Percentiles rank a stretch among this genome's conserved stretches.
Conservation (phyloP, 2,329 filamentous ascomycete genomes). For the Fusarium abutilonis region DNA sequence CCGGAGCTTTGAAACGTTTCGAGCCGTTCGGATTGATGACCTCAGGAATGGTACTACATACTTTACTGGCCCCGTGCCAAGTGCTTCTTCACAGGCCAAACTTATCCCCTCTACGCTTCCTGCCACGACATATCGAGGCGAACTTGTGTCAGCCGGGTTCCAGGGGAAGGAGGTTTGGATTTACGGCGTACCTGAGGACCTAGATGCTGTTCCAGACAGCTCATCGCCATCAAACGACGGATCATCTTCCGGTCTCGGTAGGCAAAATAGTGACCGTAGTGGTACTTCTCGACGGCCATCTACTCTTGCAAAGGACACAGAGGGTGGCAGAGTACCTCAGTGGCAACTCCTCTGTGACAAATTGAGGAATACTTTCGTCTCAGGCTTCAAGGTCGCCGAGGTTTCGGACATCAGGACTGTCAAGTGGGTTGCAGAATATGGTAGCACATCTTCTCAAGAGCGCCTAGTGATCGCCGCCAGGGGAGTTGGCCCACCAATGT, state of each 20-base stretch:
- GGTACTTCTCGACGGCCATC: slow-evolving; percentile 48
- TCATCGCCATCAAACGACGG: slow-evolving; percentile 35
- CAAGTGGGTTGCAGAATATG: slow-evolving; percentile 74
- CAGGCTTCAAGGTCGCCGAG: slow-evolving; percentile 71
- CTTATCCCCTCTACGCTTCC: slow-evolving; percentile 75
- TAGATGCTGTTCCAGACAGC: slow-evolving; percentile 68
- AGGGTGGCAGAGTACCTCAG: slow-evolving; percentile 62
- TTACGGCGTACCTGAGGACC: slow-evolving; percentile 78
- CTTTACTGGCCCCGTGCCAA: slow-evolving; percentile 75
- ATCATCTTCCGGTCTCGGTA: slow-evolving; percentile 43
- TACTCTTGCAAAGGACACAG: slow-evolving; percentile 44
- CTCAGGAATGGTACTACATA: slow-evolving; percentile 80
- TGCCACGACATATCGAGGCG: slow-evolving; percentile 73
- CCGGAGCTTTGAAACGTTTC: slow-evolving; percentile 78
- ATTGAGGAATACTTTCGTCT: slow-evolving; percentile 74
- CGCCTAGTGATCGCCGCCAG: slow-evolving; percentile 76
- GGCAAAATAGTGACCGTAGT: slow-evolving; percentile 47
- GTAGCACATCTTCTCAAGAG: slow-evolving; percentile 60
- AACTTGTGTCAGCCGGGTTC: slow-evolving; percentile 79
- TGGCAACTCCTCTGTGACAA: slow-evolving; percentile 77
- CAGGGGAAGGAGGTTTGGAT: slow-evolving; percentile 78
- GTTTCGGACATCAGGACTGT: slow-evolving; percentile 73
- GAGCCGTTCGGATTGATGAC: slow-evolving; percentile 79
- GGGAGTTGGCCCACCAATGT: slow-evolving; percentile 69
- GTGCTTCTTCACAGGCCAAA: slow-evolving; percentile 62